Base-by-base conservation (phyloP, 2,329 filamentous ascomycete genomes). In the Exophiala calicioides region DNA sequence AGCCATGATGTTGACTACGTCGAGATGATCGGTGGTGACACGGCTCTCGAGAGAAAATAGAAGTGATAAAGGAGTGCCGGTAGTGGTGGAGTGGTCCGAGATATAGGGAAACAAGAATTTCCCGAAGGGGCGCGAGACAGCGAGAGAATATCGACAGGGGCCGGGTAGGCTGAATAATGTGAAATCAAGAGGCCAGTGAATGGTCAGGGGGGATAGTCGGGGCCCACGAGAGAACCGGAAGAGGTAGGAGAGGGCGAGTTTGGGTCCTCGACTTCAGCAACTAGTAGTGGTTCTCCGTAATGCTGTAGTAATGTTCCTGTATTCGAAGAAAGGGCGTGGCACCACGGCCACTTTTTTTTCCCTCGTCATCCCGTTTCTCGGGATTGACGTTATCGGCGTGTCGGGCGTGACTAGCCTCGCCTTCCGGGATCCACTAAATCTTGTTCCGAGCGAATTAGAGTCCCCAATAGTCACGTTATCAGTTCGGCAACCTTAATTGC, bases 1-100 rank as follows among this genome's bases (percentile, higher is more conserved):
- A 56, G 59, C 63, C 60, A 58, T 45, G 36, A 30, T 27, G 43
- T 15, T 16, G 10, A 12, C 20, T 3, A 20, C 23, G 26, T 37
- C 15, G 19, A 15, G 34, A 18, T 3, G 15, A 23, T 30, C 10
- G 5, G 34, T n/a, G 10, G 13, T 38, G 20, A 23, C n/a, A 20
- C 9, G 24, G 31, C 44, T 21, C 21, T 10, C 5, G n/a, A 41
- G 33, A 43, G 30, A 33, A 21, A 31, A 24, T 21, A 36, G 30
- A 20, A 34, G n/a, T 12, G 26, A 30, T 9, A 19, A 27, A 21
- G 40, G 19, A 32, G 24, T 27, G 24, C n/a, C n/a, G n/a, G n/a
- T n/a, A n/a, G n/a, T n/a, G n/a, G n/a, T n/a, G n/a, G n/a, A n/a
- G n/a, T n/a, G n/a, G n/a, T n/a, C 23, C 23, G 23, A 30, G 31